Evolutionary conservation across 192 early-diverging fungal genomes (phyloP).

Genomic region (Coemansia erecta): DNA sequence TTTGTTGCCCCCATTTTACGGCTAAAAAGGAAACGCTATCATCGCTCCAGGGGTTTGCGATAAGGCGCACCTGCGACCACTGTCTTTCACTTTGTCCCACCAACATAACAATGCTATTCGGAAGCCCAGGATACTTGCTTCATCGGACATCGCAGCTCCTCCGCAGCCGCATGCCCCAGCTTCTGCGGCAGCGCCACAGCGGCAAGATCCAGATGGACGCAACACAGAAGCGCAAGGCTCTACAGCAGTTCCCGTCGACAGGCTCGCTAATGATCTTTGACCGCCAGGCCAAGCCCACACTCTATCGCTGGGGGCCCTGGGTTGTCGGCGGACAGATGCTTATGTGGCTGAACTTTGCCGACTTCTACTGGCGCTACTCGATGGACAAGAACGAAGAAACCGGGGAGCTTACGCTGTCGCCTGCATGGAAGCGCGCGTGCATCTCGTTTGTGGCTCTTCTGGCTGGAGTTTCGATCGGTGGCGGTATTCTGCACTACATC

Average conservation of each 20-base stretch:
- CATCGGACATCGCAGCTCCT: neutral
- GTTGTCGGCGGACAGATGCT: slow-evolving; percentile 44
- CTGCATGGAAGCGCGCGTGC: slow-evolving; percentile 37
- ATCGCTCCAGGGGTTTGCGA: too few relatives aligned
- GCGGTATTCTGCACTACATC: slow-evolving; percentile 37
- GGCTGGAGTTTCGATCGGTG: slow-evolving; percentile 32
- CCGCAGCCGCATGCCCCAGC: neutral
- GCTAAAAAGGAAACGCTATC: too few relatives aligned
- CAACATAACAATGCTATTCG: neutral
- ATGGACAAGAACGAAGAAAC: slow-evolving; percentile 42
- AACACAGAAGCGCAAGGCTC: slow-evolving; percentile 27
- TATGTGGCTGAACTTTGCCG: slow-evolving; percentile 50
- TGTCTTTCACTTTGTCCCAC: neutral
- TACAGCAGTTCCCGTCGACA: slow-evolving; percentile 16
- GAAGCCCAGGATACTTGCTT: neutral
- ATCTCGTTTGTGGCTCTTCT: slow-evolving; percentile 27
- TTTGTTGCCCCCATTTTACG: neutral
- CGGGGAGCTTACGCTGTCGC: slow-evolving; percentile 22
- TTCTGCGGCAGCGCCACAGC: slow-evolving; percentile 10
- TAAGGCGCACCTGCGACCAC: neutral
- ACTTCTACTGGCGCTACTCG: slow-evolving; percentile 49
- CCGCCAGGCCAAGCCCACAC: slow-evolving; percentile 22
- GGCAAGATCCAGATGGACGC: slow-evolving; percentile 12
- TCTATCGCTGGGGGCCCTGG: slow-evolving; percentile 44
- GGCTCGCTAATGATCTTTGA: slow-evolving; percentile 13